Evolutionary conservation across 305 asterid species (phyloP).

Genomic region (Caryopteris hybrid): DNA sequence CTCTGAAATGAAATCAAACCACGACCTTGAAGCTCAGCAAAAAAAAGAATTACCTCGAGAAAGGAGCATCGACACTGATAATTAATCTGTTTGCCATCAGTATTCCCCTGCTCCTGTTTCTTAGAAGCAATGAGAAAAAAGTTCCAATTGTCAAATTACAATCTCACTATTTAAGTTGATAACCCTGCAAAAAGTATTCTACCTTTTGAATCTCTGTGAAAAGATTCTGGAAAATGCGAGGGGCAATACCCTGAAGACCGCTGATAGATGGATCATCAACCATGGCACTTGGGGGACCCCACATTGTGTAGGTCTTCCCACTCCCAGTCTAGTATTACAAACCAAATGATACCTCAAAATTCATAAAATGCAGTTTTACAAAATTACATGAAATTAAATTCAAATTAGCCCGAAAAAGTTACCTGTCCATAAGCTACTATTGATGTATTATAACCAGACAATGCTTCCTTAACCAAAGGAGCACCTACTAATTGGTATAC

Average conservation of each 20-base stretch:
- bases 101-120: slow-evolving; percentile 66
- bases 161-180: background rate
- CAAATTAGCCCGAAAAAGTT: background rate
- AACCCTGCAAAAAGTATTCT: background rate
- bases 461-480: slow-evolving; percentile 77
- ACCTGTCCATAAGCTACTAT: slow-evolving; percentile 96
- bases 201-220: slow-evolving; percentile 84
- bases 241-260: slow-evolving; percentile 78
- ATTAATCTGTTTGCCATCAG: slow-evolving; percentile 58
- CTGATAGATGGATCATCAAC: slow-evolving; percentile 54
- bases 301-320: slow-evolving; percentile 91
- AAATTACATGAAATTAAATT: background rate
- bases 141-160: background rate
- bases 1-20: background rate
- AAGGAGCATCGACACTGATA: slow-evolving; percentile 94
- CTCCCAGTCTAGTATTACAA: slow-evolving; percentile 67
- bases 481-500: slow-evolving; percentile 67
- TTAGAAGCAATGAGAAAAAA: slow-evolving; percentile 4
- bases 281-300: slow-evolving; percentile 96
- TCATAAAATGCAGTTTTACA: background rate
- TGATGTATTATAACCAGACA: slow-evolving; percentile 86
- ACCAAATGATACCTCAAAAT: slow-evolving; percentile 8
- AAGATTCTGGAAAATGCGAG: slow-evolving; percentile 74
- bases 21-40: slow-evolving; percentile 2
- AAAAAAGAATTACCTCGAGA: slow-evolving; percentile 59